Percentiles rank a stretch among this genome's conserved stretches.
phyloP scores from a whole-genome alignment of 1,139 yeast species.

The Candida buenavistaensis region DNA sequence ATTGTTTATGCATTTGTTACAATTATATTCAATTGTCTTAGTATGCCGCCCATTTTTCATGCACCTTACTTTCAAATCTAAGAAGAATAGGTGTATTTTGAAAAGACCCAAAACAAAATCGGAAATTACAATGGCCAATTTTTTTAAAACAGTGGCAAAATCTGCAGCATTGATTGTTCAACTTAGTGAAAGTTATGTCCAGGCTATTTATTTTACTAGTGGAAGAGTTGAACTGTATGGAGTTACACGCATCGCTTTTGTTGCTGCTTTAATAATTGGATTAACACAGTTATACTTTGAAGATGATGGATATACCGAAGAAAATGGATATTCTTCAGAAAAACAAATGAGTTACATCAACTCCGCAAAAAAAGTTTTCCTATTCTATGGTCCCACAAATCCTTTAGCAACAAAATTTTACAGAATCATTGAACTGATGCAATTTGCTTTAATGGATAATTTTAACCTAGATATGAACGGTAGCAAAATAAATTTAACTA shows the following conservation, averaged over 20 bases:
- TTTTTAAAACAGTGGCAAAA: constrained; percentile 16
- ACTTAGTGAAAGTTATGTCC: constrained; percentile 15
- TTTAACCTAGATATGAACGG: constrained; percentile 13
- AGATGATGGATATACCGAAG: constrained; percentile 8
- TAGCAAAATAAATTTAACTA: constrained; percentile 3
- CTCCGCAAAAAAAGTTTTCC: constrained; percentile 12
- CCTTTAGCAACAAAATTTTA: constrained; percentile 13
- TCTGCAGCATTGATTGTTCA: constrained; percentile 17
- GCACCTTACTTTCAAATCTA: constrained; percentile 15
- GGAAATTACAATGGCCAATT: constrained; percentile 15
- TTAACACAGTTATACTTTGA: constrained; percentile 15
- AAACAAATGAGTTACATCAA: constrained; percentile 14
- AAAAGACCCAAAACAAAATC: constrained; percentile 12
- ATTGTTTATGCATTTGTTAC: constrained; percentile 36
- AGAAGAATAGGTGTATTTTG: constrained; percentile 3
- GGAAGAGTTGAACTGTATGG: constrained; percentile 16
- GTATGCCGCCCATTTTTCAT: constrained; percentile 48
- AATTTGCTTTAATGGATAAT: constrained; percentile 13
- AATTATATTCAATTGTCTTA: constrained; percentile 38
- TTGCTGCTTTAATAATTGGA: constrained; percentile 16
- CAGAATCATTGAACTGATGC: constrained; percentile 13
- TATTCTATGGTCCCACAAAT: constrained; percentile 13
- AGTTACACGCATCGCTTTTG: constrained; percentile 13
- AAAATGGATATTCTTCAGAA: constrained; percentile 11
- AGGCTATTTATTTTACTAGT: constrained; percentile 9